phyloP scores from a whole-genome alignment of 2,329 filamentous ascomycete species.

The Phyllosticta citriasiana region DNA sequence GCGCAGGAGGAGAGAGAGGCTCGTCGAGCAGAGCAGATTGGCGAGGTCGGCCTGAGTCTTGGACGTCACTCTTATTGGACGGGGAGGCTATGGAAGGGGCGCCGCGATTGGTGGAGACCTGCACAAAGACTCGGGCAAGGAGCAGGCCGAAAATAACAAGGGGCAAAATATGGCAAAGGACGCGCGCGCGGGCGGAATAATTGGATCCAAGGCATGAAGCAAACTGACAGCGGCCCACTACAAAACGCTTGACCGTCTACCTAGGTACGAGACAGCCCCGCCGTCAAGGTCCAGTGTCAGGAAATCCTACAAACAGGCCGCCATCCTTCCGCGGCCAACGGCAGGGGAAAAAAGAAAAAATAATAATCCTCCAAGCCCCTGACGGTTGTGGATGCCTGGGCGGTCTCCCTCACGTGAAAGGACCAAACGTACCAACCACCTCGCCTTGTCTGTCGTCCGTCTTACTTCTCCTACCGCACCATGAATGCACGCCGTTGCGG shows the following conservation, averaged over 20 bases:
- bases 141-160: neutral
- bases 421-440: neutral
- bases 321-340: neutral
- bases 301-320: neutral
- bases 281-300: neutral
- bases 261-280: neutral
- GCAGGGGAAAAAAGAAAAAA: neutral
- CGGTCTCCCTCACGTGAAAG: neutral
- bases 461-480: neutral
- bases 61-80: neutral
- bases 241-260: neutral
- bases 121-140: neutral
- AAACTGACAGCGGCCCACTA: neutral
- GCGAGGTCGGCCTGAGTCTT: conserved; percentile 1
- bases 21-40: conserved; percentile 9
- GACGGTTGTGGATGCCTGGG: neutral
- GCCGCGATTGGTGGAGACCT: neutral
- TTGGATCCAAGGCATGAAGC: neutral
- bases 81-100: neutral
- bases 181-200: neutral
- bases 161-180: neutral
- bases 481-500: neutral
- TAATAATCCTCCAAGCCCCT: neutral
- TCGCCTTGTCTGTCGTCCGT: neutral
- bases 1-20: conserved; percentile 6